Evolutionary conservation across 495 filamentous ascomycete genomes (phyloP), one percentile per base, ranked within the genome.

Genomic region (Cairneyella variabilis): DNA sequence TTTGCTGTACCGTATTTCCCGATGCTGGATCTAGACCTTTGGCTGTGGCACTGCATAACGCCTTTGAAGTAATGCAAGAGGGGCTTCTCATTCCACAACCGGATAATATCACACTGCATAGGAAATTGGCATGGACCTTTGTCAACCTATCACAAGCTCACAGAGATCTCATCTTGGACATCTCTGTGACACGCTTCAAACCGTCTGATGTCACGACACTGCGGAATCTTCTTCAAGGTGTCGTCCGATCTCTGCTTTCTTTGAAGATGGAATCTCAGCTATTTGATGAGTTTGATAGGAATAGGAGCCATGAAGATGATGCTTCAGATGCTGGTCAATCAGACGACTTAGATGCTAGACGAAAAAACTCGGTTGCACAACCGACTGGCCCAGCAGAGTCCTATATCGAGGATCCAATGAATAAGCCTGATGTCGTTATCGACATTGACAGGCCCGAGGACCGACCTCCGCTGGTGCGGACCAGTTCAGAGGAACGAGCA

Each of bases 81-180:
- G 75, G 71, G 10, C 66, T 83, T 23, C 64, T 63, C 8, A 57
- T 79, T 30, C 73, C 76, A 1, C 65, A 69, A 7, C 21, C 51
- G 43, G 66, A 76, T 38, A 65, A 61, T 18, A 51, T 67, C 9
- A 52, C 47, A 26, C 57, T 68, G 16, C 66, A 73, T 21, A 68
- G 70, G 27, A 65, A 69, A 41, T 51, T 79, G 6, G 68, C 69
- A 20, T 69, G 60, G 48, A 67, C 71, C 6, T 79, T 81, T 51
- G 76, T 83, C 38, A 73, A 71, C 48, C 69, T 82, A 45, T 82
- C 79, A 23, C 71, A 78, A 58, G 76, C 69, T 1, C 68, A 79
- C 45, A 64, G 79, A 63, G 79, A 83, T 56, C 69, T 83, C 45
- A 68, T 70, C 2, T 70, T 79, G 52, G 79, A 81, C 40, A 71